phyloP scores from a whole-genome alignment of 768 basidiomycete species.

The Boletus subcaerulescens region DNA sequence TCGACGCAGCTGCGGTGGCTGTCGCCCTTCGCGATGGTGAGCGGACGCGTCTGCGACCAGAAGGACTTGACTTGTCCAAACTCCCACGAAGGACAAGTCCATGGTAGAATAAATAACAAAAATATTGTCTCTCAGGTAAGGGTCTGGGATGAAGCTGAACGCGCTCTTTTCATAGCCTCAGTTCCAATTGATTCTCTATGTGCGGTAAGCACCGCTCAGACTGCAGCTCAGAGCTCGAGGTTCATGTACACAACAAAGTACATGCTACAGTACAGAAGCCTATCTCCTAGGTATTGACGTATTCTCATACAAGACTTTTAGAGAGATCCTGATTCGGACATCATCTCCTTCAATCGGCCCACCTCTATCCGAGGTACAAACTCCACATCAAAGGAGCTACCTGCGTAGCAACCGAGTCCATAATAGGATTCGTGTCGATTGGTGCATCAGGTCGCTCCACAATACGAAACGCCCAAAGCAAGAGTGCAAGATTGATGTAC shows the following conservation, averaged over 20 bases:
- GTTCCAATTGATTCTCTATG: no score
- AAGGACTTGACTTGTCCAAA: conserved; percentile 7
- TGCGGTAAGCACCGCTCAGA: no score
- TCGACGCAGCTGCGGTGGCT: conserved; percentile 10
- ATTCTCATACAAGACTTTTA: no score
- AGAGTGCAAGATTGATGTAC: conserved; percentile 56
- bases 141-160: neutral
- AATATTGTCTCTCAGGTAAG: neutral
- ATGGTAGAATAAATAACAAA: neutral
- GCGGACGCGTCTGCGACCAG: conserved; percentile 21
- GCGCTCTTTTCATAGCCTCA: no score
- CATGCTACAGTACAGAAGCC: neutral
- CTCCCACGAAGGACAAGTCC: conserved; percentile 21
- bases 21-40: conserved; percentile 25
- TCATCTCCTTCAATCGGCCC: conserved; percentile 4
- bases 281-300: no score
- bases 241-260: no score
- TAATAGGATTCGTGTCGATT: conserved; percentile 55
- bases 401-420: conserved; percentile 53
- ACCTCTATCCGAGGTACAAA: conserved; percentile 46
- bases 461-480: conserved; percentile 62
- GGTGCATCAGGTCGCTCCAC: conserved; percentile 44
- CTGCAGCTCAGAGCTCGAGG: no score
- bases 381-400: conserved; percentile 50
- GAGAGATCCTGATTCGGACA: neutral